A percentile compares a stretch with the other conserved stretches of the same genome.
Conservation (phyloP, 345 rosid species). For the Turnera subulata region DNA sequence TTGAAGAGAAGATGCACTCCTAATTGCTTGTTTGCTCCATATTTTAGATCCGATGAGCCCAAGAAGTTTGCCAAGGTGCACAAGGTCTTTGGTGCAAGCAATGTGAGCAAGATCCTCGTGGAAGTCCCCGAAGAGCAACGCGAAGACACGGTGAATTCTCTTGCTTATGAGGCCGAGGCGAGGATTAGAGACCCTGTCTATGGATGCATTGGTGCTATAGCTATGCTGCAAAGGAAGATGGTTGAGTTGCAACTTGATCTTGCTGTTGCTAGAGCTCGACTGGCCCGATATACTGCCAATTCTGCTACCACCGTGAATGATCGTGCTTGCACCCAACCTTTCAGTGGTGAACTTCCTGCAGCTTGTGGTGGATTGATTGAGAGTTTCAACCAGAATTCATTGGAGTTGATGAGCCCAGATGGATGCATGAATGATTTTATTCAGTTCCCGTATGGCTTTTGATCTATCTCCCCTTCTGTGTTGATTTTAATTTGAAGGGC, state of each 20-base stretch:
- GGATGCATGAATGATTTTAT: slow-evolving; percentile 31
- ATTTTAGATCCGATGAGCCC: slow-evolving; percentile 68
- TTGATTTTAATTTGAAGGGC: too few relatives aligned
- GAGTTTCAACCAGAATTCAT: slow-evolving; percentile 35
- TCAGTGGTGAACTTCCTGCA: slow-evolving; percentile 31
- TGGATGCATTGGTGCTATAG: slow-evolving; percentile 92
- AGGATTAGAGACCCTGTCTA: slow-evolving; percentile 86
- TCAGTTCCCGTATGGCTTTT: slow-evolving; percentile 38
- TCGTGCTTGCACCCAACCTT: slow-evolving; percentile 19
- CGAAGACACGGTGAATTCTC: slow-evolving; percentile 79
- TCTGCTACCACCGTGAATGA: slow-evolving; percentile 14
- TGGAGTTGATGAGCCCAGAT: slow-evolving; percentile 23
- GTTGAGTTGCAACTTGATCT: background rate
- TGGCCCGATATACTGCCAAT: slow-evolving; percentile 27
- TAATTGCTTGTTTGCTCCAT: slow-evolving; percentile 79
- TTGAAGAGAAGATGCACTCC: slow-evolving; percentile 73
- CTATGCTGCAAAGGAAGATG: slow-evolving; percentile 21
- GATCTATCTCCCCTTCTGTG: background rate
- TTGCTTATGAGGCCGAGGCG: slow-evolving; percentile 87
- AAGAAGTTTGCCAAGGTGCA: slow-evolving; percentile 78
- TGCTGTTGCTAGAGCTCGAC: background rate
- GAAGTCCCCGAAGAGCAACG: slow-evolving; percentile 90
- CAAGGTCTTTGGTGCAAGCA: slow-evolving; percentile 94
- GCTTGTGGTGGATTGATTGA: slow-evolving; percentile 42
- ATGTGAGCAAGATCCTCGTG: slow-evolving; percentile 79